Conservation (phyloP, 2,329 filamentous ascomycete genomes). For the Colletotrichum camelliae region DNA sequence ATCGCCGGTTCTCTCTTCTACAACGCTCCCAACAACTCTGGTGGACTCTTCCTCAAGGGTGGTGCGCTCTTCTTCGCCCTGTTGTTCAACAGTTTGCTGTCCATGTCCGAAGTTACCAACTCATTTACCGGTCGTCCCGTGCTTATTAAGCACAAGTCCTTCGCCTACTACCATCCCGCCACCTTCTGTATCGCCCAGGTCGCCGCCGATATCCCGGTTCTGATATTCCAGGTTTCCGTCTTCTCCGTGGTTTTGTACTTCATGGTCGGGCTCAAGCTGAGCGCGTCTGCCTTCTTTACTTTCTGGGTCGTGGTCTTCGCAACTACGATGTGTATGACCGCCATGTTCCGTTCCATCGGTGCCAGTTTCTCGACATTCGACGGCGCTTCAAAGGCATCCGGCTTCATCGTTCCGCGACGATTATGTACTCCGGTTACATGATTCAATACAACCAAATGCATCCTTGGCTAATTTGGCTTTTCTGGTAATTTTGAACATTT, state of each 20-base stretch:
- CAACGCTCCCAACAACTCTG: conserved; percentile 60
- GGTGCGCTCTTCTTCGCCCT: conserved; percentile 70
- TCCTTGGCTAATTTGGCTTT: conserved; percentile 68
- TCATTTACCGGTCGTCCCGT: conserved; percentile 66
- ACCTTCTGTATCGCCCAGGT: conserved; percentile 64
- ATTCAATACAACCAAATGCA: conserved; percentile 68
- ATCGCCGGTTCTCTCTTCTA: conserved; percentile 73
- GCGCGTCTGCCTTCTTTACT: conserved; percentile 64
- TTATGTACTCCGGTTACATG: conserved; percentile 70
- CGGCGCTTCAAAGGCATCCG: conserved; percentile 62
- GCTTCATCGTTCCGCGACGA: conserved; percentile 53
- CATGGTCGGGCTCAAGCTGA: conserved; percentile 61
- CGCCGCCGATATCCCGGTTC: conserved; percentile 58
- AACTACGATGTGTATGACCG: conserved; percentile 63
- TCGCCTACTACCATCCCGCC: conserved; percentile 63
- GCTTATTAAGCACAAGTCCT: conserved; percentile 62
- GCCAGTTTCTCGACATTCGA: conserved; percentile 63
- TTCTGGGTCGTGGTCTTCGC: conserved; percentile 61
- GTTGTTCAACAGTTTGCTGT: conserved; percentile 65
- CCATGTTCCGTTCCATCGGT: conserved; percentile 61
- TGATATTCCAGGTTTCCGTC: conserved; percentile 61
- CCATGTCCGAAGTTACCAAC: conserved; percentile 70
- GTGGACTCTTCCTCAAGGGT: conserved; percentile 67
- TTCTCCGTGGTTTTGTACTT: conserved; percentile 69
- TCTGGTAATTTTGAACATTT: conserved; percentile 38